Evolutionary conservation across 1,139 yeast genomes (phyloP).

Genomic region (Diutina mesorugosa): DNA sequence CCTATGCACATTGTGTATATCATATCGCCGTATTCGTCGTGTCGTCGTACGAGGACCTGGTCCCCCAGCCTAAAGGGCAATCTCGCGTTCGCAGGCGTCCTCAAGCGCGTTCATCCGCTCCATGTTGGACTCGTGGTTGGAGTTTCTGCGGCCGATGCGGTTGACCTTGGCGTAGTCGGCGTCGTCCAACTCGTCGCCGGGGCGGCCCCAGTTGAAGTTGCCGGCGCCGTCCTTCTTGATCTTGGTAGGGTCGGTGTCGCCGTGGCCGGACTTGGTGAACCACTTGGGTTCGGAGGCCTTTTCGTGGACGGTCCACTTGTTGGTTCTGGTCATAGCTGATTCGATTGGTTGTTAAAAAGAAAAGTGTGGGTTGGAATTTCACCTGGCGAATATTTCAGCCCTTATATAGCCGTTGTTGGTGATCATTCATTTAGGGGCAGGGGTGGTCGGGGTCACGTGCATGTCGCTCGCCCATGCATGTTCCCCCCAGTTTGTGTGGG

Average conservation of each 20-base stretch:
- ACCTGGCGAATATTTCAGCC: not conserved
- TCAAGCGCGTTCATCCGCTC: conserved; percentile 4
- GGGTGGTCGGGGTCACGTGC: not conserved
- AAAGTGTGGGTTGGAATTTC: not conserved
- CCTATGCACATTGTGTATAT: not conserved
- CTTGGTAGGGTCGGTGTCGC: conserved; percentile 15
- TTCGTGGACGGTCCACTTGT: conserved; percentile 64
- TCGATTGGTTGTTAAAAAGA: not conserved
- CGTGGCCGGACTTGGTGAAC: conserved; percentile 65
- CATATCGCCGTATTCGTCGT: not conserved
- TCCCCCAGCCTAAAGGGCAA: not conserved
- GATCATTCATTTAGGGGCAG: not conserved
- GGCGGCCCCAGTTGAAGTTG: conserved; percentile 60
- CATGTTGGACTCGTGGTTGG: conserved; percentile 18
- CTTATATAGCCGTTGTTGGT: too few species aligned
- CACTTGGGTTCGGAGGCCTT: conserved; percentile 48
- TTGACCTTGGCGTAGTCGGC: conserved; percentile 14
- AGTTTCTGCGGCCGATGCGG: conserved; percentile 23
- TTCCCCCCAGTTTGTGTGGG: not conserved
- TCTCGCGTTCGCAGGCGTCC: conserved; percentile 5
- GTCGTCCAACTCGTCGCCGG: conserved; percentile 53
- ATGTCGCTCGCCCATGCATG: not conserved
- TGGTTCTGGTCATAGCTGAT: conserved; percentile 64
- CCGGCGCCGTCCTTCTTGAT: conserved; percentile 84
- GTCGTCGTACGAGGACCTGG: not conserved